Conservation (phyloP, 441 rosid species). For the Hypseocharis bilobata region DNA sequence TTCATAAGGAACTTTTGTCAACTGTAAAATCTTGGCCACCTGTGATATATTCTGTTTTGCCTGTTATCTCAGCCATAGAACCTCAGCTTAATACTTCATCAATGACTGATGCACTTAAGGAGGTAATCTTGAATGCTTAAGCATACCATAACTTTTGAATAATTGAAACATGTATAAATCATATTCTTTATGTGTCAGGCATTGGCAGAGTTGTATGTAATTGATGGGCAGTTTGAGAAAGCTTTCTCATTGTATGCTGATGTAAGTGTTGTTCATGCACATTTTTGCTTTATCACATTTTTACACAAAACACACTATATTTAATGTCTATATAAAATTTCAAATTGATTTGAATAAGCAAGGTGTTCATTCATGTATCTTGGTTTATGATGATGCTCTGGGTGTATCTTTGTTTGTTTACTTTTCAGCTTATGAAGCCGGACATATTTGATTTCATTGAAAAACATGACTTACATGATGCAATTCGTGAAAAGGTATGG, state of each 20-base stretch:
- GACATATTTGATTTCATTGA: conserved; percentile 77
- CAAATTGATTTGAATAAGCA: not conserved
- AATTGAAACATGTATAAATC: conserved; percentile 16
- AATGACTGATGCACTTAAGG: conserved; percentile 90
- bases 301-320: not conserved
- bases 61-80: conserved; percentile 89
- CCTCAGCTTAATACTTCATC: conserved; percentile 91
- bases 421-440: conserved; percentile 88
- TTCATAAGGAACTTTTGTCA: conserved; percentile 72
- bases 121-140: conserved; percentile 39
- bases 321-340: conserved; percentile 2
- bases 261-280: conserved; percentile 46
- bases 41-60: conserved; percentile 66
- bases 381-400: conserved; percentile 14
- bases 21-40: conserved; percentile 94
- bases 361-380: conserved; percentile 4
- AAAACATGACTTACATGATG: conserved; percentile 73
- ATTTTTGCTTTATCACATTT: too few species aligned
- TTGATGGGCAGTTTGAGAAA: conserved; percentile 81
- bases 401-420: conserved; percentile 11
- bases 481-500: conserved; percentile 82
- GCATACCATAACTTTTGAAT: conserved; percentile 18
- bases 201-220: conserved; percentile 77
- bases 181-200: conserved; percentile 43
- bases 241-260: conserved; percentile 91